These are phyloP conservation scores for Salix brachista DNA, from an alignment of 345 rosid genomes.

Conservation along the genomic window DNA sequence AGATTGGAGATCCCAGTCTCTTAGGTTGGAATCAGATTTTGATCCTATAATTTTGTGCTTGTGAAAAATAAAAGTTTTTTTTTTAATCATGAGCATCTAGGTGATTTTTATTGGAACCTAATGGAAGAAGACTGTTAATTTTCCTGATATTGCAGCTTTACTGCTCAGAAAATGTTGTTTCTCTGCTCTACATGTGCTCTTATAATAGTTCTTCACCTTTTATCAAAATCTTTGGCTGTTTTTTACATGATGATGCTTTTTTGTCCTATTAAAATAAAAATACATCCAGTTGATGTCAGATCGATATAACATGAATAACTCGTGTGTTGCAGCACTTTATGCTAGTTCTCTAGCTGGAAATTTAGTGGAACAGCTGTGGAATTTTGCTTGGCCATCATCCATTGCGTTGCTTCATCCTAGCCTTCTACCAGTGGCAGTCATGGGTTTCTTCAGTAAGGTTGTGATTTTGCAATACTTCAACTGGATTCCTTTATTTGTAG, in stretches of 20 bases:
- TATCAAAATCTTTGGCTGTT: neutral
- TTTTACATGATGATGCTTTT: neutral
- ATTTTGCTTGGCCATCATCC: conserved; percentile 94
- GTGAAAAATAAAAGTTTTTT: neutral
- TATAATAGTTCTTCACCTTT: neutral
- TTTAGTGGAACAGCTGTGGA: conserved; percentile 91
- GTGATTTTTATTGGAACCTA: neutral
- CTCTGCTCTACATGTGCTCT: neutral
- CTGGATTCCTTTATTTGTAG: neutral
- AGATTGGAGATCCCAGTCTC: neutral
- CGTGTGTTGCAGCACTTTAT: conserved; percentile 53
- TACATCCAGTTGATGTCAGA: neutral
- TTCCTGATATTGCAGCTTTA: neutral
- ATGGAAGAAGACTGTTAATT: neutral
- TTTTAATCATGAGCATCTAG: no score
- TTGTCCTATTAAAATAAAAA: conserved; percentile 1
- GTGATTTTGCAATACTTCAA: conserved; percentile 1
- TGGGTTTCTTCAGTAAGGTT: conserved; percentile 82
- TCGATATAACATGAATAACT: conserved; percentile 10
- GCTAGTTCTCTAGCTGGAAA: conserved; percentile 76
- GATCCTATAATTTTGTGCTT: neutral
- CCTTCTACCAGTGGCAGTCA: conserved; percentile 89
- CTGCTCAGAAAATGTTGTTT: neutral
- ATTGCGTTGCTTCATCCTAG: conserved; percentile 90
- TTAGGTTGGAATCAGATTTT: neutral